A percentile compares a stretch with the other conserved stretches of the same genome.
These are phyloP conservation scores for Euphorbia corollata DNA, from an alignment of 441 rosid genomes.

Conservation along the genomic window DNA sequence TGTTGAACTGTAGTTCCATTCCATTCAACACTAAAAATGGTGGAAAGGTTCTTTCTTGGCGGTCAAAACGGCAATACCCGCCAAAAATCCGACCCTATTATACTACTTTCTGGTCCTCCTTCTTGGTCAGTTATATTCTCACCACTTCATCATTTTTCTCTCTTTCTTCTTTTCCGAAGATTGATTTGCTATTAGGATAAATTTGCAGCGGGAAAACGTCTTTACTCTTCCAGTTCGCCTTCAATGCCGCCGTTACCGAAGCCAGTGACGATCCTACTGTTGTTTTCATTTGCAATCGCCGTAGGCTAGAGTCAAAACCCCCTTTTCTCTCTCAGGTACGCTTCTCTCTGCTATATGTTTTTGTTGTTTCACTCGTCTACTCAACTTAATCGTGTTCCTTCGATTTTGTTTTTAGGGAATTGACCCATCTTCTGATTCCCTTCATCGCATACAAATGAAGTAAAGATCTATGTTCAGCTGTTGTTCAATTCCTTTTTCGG, in stretches of 20 bases:
- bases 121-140: conserved; percentile 35
- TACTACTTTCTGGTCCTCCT: conserved; percentile 73
- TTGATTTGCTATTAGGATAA: neutral
- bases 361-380: neutral
- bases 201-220: conserved; percentile 81
- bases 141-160: too few species aligned
- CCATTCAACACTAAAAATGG: conserved; percentile 28
- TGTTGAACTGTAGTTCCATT: neutral
- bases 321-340: conserved; percentile 68
- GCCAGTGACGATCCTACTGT: conserved; percentile 26
- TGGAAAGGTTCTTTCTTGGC: conserved; percentile 38
- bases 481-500: neutral
- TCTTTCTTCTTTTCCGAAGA: neutral
- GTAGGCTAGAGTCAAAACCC: conserved; percentile 53
- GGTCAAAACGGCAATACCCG: conserved; percentile 16
- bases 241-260: conserved; percentile 28
- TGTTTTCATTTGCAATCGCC: conserved; percentile 64
- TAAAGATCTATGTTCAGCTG: conserved; percentile 22
- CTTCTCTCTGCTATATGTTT: neutral
- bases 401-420: conserved; percentile 39
- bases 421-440: conserved; percentile 49
- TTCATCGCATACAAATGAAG: conserved; percentile 73
- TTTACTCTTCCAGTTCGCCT: conserved; percentile 69
- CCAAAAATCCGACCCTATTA: conserved; percentile 25
- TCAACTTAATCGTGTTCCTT: neutral